Evolutionary conservation across 208 protist genomes (phyloP), one percentile per base, ranked within the genome.

Genomic region (Vickermania ingenoplastis): DNA sequence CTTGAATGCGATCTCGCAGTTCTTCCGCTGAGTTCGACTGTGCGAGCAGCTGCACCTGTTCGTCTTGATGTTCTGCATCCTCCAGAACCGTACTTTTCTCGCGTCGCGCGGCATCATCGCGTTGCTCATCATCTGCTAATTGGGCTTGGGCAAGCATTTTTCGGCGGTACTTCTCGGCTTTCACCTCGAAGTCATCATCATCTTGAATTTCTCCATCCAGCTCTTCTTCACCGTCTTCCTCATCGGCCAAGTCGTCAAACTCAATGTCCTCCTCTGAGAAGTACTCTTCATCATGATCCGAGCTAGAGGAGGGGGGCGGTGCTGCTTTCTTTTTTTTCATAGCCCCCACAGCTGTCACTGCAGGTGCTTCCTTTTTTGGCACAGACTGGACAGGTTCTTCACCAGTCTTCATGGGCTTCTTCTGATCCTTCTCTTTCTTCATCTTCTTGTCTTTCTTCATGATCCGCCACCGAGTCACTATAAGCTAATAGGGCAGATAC

Each of bases 1-100:
- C 86, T 45, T 85, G 59, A 51, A 99, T 95, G 41, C 96, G 92
- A 53, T 93, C 68, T 23, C 78, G 80, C 54, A 90, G 67, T 63
- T 90, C 82, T 65, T 93, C 86, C 0, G 76, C 71, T 3, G 81
- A 79, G 77, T 89, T 75, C 26, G 77, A 75, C 57, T 81, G 71
- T 7, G 69, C 75, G 13, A 89, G 75, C 13, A 88, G 71, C 59
- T 77, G 66, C 36, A 79, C 45, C 45, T 69, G 52, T 27, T 78
- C 68, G 31, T 69, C 71, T 28, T 70, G 56, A 56, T 77, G 61
- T 69, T 83, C 78, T 25, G 69, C 70, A 50, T 81, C 80, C 4
- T 50, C 56, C 27, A 85, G 60, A 5, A 70, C 75, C 1, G 81
- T 89, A 7, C 71, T 23, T 71, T 89, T 86, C 17, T 57, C 67